Evolutionary conservation across 768 basidiomycete species (phyloP).

Genomic region (Collybia nuda): DNA sequence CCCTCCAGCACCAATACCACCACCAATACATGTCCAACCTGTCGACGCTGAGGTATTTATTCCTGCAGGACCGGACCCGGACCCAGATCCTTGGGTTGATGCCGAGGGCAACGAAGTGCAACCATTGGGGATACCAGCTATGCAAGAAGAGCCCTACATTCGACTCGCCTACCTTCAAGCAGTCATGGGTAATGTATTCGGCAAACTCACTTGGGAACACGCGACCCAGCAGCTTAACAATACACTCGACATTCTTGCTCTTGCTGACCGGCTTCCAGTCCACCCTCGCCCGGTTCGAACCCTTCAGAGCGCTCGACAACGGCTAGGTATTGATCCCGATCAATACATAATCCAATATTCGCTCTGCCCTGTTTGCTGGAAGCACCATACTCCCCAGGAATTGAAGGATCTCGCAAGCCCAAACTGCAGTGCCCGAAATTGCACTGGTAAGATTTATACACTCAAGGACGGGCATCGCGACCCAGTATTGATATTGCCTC

Average conservation of each 20-base stretch:
- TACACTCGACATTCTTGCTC: slow-evolving; percentile 6
- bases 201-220: background rate
- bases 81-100: no score
- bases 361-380: slow-evolving; percentile 5
- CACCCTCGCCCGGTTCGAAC: slow-evolving; percentile 15
- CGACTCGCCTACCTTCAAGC: slow-evolving; percentile 5
- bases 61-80: no score
- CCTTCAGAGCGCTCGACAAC: slow-evolving; percentile 9
- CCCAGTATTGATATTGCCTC: slow-evolving; percentile 1
- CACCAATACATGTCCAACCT: no score
- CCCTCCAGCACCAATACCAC: no score
- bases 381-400: background rate
- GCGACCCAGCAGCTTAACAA: background rate
- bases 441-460: background rate
- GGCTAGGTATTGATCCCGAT: slow-evolving; percentile 5
- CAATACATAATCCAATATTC: slow-evolving; percentile 2
- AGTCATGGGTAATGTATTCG: slow-evolving; percentile 4
- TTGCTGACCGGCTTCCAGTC: slow-evolving; percentile 8
- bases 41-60: no score
- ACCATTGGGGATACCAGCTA: background rate
- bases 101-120: no score
- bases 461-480: background rate
- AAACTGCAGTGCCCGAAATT: background rate
- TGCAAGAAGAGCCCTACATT: background rate
- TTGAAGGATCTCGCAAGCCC: background rate